Percentiles rank a stretch among this genome's conserved stretches.
phyloP scores from a whole-genome alignment of 148 eudicot species.

The Chenopodium berlandieri region DNA sequence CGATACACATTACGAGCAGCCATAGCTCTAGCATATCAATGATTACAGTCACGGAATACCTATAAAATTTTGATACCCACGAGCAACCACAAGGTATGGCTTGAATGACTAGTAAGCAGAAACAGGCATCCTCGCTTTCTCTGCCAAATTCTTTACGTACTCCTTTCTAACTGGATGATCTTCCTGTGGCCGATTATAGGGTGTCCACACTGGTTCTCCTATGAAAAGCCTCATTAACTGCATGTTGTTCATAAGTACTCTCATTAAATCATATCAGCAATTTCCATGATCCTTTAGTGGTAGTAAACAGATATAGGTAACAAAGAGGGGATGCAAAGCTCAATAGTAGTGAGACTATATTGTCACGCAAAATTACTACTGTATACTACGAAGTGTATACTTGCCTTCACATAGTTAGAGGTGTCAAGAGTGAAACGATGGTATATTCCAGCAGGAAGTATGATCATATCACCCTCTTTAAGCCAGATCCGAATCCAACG shows the following conservation, averaged over 20 bases:
- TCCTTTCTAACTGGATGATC: constrained; percentile 74
- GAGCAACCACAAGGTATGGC: background rate
- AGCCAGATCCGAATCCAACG: constrained; percentile 86
- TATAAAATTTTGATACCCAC: background rate
- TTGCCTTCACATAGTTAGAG: constrained; percentile 80
- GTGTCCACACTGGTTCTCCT: constrained; percentile 89
- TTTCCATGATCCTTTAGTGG: background rate
- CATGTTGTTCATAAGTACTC: constrained; percentile 4
- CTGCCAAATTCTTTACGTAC: constrained; percentile 45
- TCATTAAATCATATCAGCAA: background rate
- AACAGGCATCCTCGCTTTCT: constrained; percentile 43
- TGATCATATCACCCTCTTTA: constrained; percentile 74
- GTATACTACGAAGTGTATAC: background rate
- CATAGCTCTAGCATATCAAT: background rate
- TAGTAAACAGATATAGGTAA: background rate
- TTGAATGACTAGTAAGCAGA: constrained; percentile 45
- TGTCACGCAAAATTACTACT: background rate
- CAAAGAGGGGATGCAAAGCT: background rate
- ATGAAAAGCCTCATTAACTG: constrained; percentile 88
- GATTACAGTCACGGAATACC: background rate
- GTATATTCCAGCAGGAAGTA: constrained; percentile 92
- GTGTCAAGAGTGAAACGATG: constrained; percentile 93
- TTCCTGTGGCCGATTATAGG: constrained; percentile 78
- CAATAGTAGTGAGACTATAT: background rate
- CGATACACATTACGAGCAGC: background rate